Conservation (phyloP, 306 rosid genomes). For the Purshia tridentata region DNA sequence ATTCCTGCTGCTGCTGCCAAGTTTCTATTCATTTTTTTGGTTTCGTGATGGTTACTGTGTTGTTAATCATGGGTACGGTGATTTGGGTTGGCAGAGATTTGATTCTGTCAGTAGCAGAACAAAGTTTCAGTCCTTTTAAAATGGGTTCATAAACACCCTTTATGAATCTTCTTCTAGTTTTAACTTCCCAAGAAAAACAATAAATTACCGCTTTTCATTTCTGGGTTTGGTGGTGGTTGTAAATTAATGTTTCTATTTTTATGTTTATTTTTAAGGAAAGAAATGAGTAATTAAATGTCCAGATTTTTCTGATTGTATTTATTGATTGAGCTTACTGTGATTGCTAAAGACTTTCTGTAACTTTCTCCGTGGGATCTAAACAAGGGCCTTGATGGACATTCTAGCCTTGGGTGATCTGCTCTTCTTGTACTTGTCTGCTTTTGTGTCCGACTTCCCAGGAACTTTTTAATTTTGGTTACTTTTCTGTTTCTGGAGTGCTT, state of each 20-base stretch:
- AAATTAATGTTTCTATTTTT: neutral
- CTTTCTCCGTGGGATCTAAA: neutral
- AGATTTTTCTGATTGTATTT: neutral
- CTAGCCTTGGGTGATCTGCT: neutral
- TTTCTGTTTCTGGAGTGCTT: neutral
- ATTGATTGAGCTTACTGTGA: neutral
- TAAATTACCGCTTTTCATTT: neutral
- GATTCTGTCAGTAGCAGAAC: neutral
- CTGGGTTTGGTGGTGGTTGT: neutral
- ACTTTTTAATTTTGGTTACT: neutral
- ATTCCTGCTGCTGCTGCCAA: no score
- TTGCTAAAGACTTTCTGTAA: neutral
- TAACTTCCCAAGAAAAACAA: neutral
- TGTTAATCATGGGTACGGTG: no score
- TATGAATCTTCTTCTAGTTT: neutral
- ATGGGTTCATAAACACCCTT: neutral
- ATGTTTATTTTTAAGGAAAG: neutral
- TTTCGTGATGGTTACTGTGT: no score
- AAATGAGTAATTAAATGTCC: neutral
- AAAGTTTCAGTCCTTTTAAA: neutral
- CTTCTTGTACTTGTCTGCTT: neutral
- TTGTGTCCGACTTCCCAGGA: constrained; percentile 8
- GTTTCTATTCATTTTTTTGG: no score
- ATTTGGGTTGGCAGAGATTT: neutral
- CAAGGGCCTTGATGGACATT: no score